Base-by-base conservation (phyloP, 2,329 filamentous ascomycete genomes). In the Penicillium hesseltinei region DNA sequence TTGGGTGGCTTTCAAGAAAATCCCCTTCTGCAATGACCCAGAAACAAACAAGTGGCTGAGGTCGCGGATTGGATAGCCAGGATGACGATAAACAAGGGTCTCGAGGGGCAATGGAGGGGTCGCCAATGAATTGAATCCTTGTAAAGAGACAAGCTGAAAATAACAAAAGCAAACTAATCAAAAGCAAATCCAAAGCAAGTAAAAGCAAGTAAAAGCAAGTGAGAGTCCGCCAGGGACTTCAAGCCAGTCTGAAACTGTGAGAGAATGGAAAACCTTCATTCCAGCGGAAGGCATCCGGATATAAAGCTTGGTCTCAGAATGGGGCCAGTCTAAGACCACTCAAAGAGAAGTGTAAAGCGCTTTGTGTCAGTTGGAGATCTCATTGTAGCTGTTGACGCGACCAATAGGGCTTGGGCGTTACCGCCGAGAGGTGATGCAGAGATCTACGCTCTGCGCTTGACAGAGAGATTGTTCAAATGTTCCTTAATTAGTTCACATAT, bases 281-380 rank as follows among this genome's bases (percentile, higher is more conserved):
- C 31, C 29, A 27, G 44, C 58, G 64, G 59, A 58, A 60, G 62
- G 64, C 59, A 54, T 48, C 42, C 54, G 49, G 58, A 65, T 67
- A 66, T 67, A 66, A 67, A 66, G 62, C 62, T 65, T 66, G 60
- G 55, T 58, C 39, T 42, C 33, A 51, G 23, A 43, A 17, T 25
- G 40, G 23, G 44, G 54, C 27, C 31, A 15, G 31, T 33, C 31
- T 33, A 33, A 19, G 31, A 33, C 31, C 31, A 15, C 45, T 39
- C 33, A 45, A 36, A 36, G 51, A 21, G 39, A 44, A 59, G 59
- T 51, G 42, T 47, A 52, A 42, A 43, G 38, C 8, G 59, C 54
- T 51, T 54, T 51, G 45, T 38, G 29, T 29, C n/a, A 60, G 55
- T 53, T 60, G 45, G 29, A 29, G 25, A 17, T 46, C 38, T 31